Evolutionary conservation across 2,329 filamentous ascomycete species (phyloP).

Genomic region (Aspergillus fijiensis): DNA sequence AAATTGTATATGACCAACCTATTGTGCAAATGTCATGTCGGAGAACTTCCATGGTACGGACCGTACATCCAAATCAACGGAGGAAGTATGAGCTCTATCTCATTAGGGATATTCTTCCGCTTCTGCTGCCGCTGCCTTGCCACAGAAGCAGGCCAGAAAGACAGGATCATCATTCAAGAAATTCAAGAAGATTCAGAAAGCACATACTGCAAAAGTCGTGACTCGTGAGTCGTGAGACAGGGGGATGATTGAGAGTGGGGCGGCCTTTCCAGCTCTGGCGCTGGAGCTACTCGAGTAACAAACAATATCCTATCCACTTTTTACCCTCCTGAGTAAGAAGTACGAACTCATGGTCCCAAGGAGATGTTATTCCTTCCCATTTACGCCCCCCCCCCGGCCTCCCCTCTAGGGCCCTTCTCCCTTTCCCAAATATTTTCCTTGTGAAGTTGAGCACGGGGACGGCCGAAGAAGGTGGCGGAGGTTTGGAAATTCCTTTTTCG

Average conservation of each 20-base stretch:
- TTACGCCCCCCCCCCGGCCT: neutral
- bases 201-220: too few species aligned
- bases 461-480: neutral
- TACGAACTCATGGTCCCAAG: neutral
- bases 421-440: neutral
- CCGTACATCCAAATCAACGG: neutral
- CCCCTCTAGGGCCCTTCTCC: neutral
- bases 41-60: neutral
- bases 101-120: neutral
- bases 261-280: neutral
- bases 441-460: neutral
- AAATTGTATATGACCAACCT: neutral
- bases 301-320: constrained; percentile 1
- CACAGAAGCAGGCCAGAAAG: neutral
- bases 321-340: constrained; percentile 3
- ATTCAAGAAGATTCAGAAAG: neutral
- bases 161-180: neutral
- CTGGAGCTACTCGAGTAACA: neutral
- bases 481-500: neutral
- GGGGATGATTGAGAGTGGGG: constrained; percentile 6
- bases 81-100: neutral
- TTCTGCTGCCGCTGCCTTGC: neutral
- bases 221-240: constrained; percentile 1
- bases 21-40: neutral
- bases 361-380: neutral